Conservation (phyloP, 176 grass and related monocot genomes). For the Aegilops longissima region DNA sequence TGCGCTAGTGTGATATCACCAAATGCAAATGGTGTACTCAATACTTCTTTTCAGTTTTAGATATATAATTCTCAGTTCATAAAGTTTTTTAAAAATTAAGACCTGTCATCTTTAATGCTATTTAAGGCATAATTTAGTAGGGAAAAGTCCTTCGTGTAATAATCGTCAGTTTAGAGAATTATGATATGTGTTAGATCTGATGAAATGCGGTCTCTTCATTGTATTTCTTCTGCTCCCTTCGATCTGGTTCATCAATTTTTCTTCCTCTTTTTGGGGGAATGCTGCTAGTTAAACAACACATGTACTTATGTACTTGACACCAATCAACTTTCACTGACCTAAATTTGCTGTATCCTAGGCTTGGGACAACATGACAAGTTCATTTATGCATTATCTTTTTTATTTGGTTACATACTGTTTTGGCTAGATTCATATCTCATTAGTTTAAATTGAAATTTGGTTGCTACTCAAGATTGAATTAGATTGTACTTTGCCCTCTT, state of each 20-base stretch:
- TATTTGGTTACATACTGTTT: not conserved
- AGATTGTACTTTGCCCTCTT: not conserved
- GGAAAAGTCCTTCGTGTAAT: not conserved
- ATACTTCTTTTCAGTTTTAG: not conserved
- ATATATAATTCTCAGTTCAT: not conserved
- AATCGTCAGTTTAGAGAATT: not conserved
- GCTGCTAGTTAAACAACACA: not conserved
- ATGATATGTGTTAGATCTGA: not conserved
- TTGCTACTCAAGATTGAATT: slow-evolving; percentile 2
- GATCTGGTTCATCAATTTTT: not conserved
- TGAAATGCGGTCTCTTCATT: not conserved
- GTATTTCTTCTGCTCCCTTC: not conserved
- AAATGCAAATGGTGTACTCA: not conserved
- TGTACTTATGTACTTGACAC: not conserved
- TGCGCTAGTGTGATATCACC: not conserved
- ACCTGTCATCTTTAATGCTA: not conserved
- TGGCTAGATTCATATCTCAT: not conserved
- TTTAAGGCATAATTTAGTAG: not conserved
- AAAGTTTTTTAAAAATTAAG: not conserved
- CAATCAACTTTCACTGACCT: not conserved
- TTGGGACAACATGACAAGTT: not conserved
- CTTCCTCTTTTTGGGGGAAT: not conserved
- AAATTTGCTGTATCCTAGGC: not conserved
- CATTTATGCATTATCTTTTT: not conserved
- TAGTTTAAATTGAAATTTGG: not conserved